Conservation (phyloP, 1,139 yeast species). For the Scheffersomyces parashehatae region DNA sequence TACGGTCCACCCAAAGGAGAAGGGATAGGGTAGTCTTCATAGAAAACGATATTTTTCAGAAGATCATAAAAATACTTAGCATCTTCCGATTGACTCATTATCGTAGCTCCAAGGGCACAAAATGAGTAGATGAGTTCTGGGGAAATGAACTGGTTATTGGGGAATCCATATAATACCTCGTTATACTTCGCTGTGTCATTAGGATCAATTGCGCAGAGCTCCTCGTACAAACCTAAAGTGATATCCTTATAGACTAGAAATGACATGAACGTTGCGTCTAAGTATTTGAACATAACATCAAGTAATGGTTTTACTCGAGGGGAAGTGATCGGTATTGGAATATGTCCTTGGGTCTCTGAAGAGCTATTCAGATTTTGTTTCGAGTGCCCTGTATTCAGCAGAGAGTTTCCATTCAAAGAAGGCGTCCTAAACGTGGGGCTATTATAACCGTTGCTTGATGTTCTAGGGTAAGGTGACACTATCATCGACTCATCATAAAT, state of each 20-base stretch:
- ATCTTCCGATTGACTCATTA: neutral
- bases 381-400: no score
- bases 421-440: no score
- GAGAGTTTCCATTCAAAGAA: no score
- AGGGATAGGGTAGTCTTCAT: neutral
- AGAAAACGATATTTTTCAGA: neutral
- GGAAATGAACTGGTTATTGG: neutral
- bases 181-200: neutral
- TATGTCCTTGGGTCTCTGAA: neutral
- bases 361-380: no score
- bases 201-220: neutral
- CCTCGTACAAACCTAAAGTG: neutral
- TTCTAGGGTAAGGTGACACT: neutral
- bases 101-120: neutral
- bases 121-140: constrained; percentile 1
- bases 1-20: neutral
- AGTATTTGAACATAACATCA: neutral
- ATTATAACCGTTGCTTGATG: no score
- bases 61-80: neutral
- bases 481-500: neutral
- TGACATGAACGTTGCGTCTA: neutral
- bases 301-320: neutral
- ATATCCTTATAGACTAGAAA: neutral
- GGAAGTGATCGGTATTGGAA: neutral
- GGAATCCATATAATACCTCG: neutral